Base-by-base conservation (phyloP, 2,329 filamentous ascomycete species). In the Didymosphaeria variabile region DNA sequence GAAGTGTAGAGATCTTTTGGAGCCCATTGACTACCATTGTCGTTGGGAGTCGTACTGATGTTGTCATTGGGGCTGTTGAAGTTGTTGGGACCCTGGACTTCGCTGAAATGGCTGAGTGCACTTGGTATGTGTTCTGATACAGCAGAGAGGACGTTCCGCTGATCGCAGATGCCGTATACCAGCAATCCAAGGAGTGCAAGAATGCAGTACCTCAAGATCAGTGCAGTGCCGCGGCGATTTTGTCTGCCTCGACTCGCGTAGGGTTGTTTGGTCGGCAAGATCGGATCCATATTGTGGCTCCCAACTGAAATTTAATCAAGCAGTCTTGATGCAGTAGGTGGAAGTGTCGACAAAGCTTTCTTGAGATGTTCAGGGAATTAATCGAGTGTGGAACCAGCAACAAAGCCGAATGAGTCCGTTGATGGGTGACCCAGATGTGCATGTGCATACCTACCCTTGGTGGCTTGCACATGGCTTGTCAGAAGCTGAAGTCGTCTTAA, bases 121-220 rank as follows among this genome's bases (percentile, higher is more conserved):
- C 6, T 29, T 29, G 26, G 2, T 29, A 29, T 2, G 26, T 6
- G 1, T 29, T 6, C 6, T 4, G 6, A 29, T 29, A 29, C 26
- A 29, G 1, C 6, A 1, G 26, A 5, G 26, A 29, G 6, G 26
- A 29, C 26, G 26, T 29, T 29, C 34, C 44, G 40, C 57, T 45
- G 34, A 55, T 31, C 17, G 49, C 36, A n/a, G 38, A 49, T 13
- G 50, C 54, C 13, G 58, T 38, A 29, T 60, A 55, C 13, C 47
- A 19, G 12, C 54, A 32, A 62, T 19, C 51, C 29, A 15, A 58
- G 40, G 9, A 55, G 13, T n/a, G 23, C 36, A 6, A 62, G 8
- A n/a, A 60, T n/a, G 15, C 31, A 50, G 29, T 57, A 62, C 40
- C 55, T 60, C 32, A 60, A 36, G 17, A 51, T 15, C 50, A 59